Evolutionary conservation across 192 early-diverging fungal genomes (phyloP).

Genomic region (Coemansia sp.): DNA sequence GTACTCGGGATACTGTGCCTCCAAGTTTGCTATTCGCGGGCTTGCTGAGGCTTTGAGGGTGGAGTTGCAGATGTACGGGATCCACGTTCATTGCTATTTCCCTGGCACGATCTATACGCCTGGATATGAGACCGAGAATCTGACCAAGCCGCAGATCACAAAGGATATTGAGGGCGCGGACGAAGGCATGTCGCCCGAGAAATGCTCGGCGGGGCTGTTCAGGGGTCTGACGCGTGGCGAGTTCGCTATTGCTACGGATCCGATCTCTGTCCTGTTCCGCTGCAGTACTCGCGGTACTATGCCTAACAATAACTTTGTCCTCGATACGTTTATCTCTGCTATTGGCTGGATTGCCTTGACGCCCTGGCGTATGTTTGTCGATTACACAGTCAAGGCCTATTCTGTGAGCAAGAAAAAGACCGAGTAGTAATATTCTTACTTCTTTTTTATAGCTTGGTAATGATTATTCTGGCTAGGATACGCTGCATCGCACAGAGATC

Average conservation of each 20-base stretch:
- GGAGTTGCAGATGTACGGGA: slow-evolving; percentile 67
- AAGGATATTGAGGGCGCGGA: slow-evolving; percentile 72
- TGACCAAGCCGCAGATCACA: slow-evolving; percentile 73
- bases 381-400: slow-evolving; percentile 27
- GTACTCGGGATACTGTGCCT: slow-evolving; percentile 67
- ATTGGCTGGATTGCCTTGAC: slow-evolving; percentile 43
- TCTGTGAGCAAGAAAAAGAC: slow-evolving; percentile 11
- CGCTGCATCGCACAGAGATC: slow-evolving; percentile 22
- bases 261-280: slow-evolving; percentile 43
- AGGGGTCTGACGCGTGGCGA: slow-evolving; percentile 44
- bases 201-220: slow-evolving; percentile 57
- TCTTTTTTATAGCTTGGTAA: slow-evolving; percentile 6
- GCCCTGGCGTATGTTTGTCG: slow-evolving; percentile 50
- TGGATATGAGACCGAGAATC: slow-evolving; percentile 73
- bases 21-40: slow-evolving; percentile 77
- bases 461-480: slow-evolving; percentile 19
- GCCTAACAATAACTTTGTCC: slow-evolving; percentile 56
- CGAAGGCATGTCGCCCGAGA: slow-evolving; percentile 62
- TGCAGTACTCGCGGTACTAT: slow-evolving; percentile 41
- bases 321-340: slow-evolving; percentile 33
- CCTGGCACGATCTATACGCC: slow-evolving; percentile 73
- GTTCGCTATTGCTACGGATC: slow-evolving; percentile 48
- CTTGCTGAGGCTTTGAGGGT: slow-evolving; percentile 70
- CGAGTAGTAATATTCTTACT: background rate
- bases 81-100: slow-evolving; percentile 72